Base-by-base conservation (phyloP, 345 rosid species). In the Rhodamnia argentea region DNA sequence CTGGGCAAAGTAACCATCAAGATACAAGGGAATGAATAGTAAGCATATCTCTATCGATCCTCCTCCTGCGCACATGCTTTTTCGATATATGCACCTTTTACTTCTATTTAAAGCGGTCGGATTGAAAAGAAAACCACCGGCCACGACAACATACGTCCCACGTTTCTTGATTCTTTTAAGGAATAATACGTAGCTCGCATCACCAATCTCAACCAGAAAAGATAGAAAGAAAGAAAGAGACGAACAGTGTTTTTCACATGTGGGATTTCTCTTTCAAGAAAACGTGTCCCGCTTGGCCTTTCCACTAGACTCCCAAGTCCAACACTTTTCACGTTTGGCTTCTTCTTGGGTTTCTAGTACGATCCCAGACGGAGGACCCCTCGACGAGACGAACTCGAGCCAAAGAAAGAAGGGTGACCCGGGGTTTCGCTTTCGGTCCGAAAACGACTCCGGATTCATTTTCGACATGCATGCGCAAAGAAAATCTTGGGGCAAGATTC, bases 251-350 rank as follows among this genome's bases (percentile, higher is more conserved):
- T 37, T 64, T 70, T 37, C 47, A 10, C 81, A 70, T 70, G 81
- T 37, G 81, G 81, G 81, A 24, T 70, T 64, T 70, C 47, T 37
- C 47, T 70, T 4, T 37, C 14, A 10, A 70, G 47, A 4, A 32
- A 37, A 70, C 81, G 81, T 70, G 81, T 70, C 3, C 81, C 81
- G 81, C 6, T 70, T 70, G 81, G 81, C 81, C 81, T 70, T 64
- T 18, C 81, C 47, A 18, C 81, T 70, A 37, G 81, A 70, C 78
- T 70, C 81, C 81, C 47, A 37, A 70, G 81, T 70, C 81, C 26
- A 70, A 37, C 81, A 11, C 81, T 18, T 70, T 85, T 74, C 52
- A 50, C 15, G 76, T 89, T 86, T 88, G 89, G 90, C 86, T 87
- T 13, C 86, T 87, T 13, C 83, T 85, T 83, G 88, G 87, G 87